These are phyloP conservation scores for Ciborinia camelliae DNA, from an alignment of 2,329 filamentous ascomycete genomes.

Conservation along the genomic window DNA sequence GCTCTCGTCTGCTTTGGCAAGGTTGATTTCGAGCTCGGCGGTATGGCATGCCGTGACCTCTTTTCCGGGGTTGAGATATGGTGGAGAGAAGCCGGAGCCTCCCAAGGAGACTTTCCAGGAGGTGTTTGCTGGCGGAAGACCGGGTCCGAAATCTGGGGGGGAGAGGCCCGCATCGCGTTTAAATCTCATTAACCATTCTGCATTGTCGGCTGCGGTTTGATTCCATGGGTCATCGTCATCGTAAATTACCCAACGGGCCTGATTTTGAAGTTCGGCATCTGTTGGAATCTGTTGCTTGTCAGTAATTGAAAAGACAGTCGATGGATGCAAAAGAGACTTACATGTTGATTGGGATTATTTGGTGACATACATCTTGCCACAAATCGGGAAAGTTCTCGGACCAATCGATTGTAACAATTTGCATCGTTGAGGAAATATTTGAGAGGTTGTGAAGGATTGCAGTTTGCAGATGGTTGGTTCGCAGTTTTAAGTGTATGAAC, in stretches of 20 bases:
- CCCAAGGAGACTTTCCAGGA: slow-evolving; percentile 50
- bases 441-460: slow-evolving; percentile 32
- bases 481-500: slow-evolving; percentile 16
- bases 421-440: slow-evolving; percentile 55
- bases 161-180: slow-evolving; percentile 56
- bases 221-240: slow-evolving; percentile 65
- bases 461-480: slow-evolving; percentile 35
- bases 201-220: slow-evolving; percentile 60
- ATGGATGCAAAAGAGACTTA: slow-evolving; percentile 20
- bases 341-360: slow-evolving; percentile 57
- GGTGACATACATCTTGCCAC: slow-evolving; percentile 52
- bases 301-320: not conserved
- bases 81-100: slow-evolving; percentile 54
- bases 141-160: slow-evolving; percentile 47
- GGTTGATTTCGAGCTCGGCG: slow-evolving; percentile 35
- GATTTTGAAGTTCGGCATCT: slow-evolving; percentile 61
- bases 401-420: slow-evolving; percentile 57
- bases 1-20: slow-evolving; percentile 18
- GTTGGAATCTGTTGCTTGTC: slow-evolving; percentile 41
- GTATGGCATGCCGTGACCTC: slow-evolving; percentile 38
- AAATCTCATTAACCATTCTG: slow-evolving; percentile 61
- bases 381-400: slow-evolving; percentile 52
- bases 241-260: slow-evolving; percentile 60
- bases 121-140: slow-evolving; percentile 41
- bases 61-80: slow-evolving; percentile 48